Percentiles rank a stretch among this genome's conserved stretches.
Conservation (phyloP, 371 early-diverging fungal genomes). For the Lichtheimia hyalospora region DNA sequence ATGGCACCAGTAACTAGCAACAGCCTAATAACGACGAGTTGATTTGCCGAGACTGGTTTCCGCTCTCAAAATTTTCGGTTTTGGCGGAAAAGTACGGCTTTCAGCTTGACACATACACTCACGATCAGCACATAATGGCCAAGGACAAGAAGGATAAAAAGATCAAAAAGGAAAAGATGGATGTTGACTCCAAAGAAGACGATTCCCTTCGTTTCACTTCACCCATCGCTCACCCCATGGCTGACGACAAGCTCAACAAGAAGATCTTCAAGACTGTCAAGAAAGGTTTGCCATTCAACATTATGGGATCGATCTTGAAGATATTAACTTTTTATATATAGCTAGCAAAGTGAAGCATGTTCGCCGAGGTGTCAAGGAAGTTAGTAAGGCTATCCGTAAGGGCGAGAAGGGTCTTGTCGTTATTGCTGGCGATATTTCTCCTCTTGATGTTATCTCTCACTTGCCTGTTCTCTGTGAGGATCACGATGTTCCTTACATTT, state of each 20-base stretch:
- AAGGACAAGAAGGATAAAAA: slow-evolving; percentile 55
- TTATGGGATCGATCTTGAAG: not conserved
- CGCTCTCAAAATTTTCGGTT: too few relatives aligned
- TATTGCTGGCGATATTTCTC: slow-evolving; percentile 96
- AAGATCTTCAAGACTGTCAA: slow-evolving; percentile 90
- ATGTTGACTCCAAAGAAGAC: slow-evolving; percentile 23
- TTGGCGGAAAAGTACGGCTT: too few relatives aligned
- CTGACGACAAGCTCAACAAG: slow-evolving; percentile 89
- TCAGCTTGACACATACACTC: too few relatives aligned
- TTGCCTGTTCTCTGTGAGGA: slow-evolving; percentile 98
- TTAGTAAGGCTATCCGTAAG: slow-evolving; percentile 94
- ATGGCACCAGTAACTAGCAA: too few relatives aligned
- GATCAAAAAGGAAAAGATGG: slow-evolving; percentile 39
- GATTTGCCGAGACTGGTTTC: too few relatives aligned
- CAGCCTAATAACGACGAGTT: too few relatives aligned
- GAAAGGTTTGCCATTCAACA: slow-evolving; percentile 65
- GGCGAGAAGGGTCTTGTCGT: slow-evolving; percentile 94
- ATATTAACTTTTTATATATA: slow-evolving; percentile 28
- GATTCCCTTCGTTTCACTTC: slow-evolving; percentile 49
- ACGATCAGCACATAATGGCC: not conserved
- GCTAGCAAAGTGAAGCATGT: slow-evolving; percentile 90
- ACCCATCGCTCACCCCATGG: slow-evolving; percentile 94
- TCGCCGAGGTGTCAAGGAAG: slow-evolving; percentile 97
- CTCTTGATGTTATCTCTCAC: slow-evolving; percentile 97
- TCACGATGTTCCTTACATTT: slow-evolving; percentile 82